Evolutionary conservation across 208 protist species (phyloP).

Genomic region (Entamoeba invadens): DNA sequence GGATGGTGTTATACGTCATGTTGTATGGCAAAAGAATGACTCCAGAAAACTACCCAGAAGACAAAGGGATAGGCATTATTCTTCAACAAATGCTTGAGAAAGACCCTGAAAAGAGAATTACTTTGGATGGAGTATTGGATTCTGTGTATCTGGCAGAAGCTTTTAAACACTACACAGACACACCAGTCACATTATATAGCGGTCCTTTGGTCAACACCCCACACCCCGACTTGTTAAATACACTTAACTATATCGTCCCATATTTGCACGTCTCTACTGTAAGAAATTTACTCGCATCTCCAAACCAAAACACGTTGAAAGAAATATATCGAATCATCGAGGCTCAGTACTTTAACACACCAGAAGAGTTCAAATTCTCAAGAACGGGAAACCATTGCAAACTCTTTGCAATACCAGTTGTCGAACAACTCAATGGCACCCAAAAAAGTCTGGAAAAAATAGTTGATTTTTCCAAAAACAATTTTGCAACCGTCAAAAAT

Average conservation of each 20-base stretch:
- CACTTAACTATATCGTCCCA: neutral
- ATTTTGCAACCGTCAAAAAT: too few relatives aligned
- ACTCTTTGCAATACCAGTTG: neutral
- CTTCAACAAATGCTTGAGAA: neutral
- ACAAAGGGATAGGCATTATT: neutral
- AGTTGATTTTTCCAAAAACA: too few relatives aligned
- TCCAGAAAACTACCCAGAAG: neutral
- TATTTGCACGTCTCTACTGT: neutral
- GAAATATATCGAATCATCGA: neutral
- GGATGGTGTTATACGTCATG: slow-evolving; percentile 3
- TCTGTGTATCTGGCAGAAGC: neutral
- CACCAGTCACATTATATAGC: neutral
- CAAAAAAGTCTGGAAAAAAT: too few relatives aligned
- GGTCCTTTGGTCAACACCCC: neutral
- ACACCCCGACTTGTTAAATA: neutral
- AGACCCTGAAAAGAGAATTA: neutral
- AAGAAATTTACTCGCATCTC: neutral
- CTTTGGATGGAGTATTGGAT: neutral
- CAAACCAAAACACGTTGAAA: neutral
- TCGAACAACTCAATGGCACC: too few relatives aligned
- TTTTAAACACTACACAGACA: neutral
- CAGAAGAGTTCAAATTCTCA: neutral
- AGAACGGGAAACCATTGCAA: neutral
- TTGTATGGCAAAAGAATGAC: neutral
- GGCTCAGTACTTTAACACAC: neutral